Evolutionary conservation across 2,329 filamentous ascomycete species (phyloP).

Genomic region (Ophiocordyceps unilateralis): DNA sequence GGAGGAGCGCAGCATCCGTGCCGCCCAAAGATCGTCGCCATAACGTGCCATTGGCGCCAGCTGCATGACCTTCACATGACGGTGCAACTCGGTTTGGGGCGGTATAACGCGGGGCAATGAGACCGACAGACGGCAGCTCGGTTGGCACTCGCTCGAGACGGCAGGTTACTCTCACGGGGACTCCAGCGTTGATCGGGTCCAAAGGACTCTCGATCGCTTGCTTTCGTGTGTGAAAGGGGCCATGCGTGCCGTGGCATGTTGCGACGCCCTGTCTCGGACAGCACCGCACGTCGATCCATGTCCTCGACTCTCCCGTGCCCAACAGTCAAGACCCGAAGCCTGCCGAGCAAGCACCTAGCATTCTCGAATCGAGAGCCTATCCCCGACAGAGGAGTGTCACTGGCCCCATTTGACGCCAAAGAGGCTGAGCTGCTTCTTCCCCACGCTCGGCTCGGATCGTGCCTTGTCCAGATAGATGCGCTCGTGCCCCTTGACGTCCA

Average conservation of each 20-base stretch:
- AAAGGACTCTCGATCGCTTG: background rate
- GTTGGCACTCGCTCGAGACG: background rate
- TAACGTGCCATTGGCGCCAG: background rate
- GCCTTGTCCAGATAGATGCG: conserved; percentile 49
- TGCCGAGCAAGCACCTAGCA: background rate
- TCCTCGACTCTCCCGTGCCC: no score
- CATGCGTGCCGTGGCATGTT: background rate
- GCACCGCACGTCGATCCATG: no score
- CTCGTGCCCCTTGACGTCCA: conserved; percentile 60
- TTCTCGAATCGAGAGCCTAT: background rate
- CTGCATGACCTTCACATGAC: conserved; percentile 1
- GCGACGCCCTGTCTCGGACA: background rate
- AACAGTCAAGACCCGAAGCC: background rate
- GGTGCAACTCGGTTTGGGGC: background rate
- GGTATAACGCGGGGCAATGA: background rate
- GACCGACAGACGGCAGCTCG: background rate
- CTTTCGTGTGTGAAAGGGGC: background rate
- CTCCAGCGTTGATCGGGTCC: background rate
- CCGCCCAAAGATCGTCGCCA: background rate
- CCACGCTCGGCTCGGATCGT: conserved; percentile 20
- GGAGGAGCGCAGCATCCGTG: background rate
- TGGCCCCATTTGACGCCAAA: conserved; percentile 43
- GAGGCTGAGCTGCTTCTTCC: conserved; percentile 31
- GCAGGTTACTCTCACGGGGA: background rate
- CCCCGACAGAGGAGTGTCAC: no score